Percentiles rank a stretch among this genome's conserved stretches.
These are phyloP conservation scores for Raphanus hybrid DNA, from an alignment of 441 rosid species.

Conservation along the genomic window DNA sequence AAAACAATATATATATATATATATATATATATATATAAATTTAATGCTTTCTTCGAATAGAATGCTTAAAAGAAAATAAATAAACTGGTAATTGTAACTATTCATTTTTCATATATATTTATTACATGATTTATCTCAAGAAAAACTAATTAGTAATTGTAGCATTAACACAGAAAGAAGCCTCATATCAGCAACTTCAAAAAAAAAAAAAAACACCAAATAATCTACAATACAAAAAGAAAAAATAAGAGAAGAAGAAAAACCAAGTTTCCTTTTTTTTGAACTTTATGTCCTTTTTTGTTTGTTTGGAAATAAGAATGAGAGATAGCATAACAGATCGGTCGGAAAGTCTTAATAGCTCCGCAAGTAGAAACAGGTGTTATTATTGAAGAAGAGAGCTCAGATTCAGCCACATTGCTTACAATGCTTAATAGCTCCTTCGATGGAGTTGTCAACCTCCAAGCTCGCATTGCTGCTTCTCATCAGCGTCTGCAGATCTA, in stretches of 20 bases:
- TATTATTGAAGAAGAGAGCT: slow-evolving; percentile 53
- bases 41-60: neutral
- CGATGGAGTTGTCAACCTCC: slow-evolving; percentile 76
- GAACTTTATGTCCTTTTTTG: slow-evolving; percentile 48
- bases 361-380: slow-evolving; percentile 45
- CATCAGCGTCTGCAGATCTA: slow-evolving; percentile 60
- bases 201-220: neutral
- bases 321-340: neutral
- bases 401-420: slow-evolving; percentile 52
- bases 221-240: neutral
- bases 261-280: too few species aligned
- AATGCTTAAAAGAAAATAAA: neutral
- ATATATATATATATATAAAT: too few species aligned
- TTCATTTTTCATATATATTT: neutral
- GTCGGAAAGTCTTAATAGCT: slow-evolving; percentile 4
- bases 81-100: neutral
- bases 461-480: slow-evolving; percentile 67
- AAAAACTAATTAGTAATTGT: neutral
- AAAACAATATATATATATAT: neutral
- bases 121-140: neutral
- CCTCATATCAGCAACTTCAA: neutral
- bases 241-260: neutral
- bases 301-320: neutral
- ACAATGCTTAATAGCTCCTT: slow-evolving; percentile 95
- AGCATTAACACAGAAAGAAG: neutral